phyloP scores from a whole-genome alignment of 78 protist genomes.

The Capsaspora owczarzaki region DNA sequence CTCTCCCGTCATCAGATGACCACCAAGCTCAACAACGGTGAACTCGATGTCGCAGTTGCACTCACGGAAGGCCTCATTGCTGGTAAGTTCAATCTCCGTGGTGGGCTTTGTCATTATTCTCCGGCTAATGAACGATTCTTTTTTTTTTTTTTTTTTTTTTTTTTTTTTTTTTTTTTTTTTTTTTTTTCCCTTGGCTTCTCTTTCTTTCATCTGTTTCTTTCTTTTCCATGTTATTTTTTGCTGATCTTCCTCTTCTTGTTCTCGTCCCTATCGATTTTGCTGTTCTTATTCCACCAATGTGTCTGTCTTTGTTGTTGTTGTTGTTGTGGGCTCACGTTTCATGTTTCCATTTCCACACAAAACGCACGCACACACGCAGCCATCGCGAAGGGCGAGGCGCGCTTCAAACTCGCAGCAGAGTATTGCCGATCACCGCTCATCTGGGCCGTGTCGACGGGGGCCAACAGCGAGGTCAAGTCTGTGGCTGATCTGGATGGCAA shows the following conservation, averaged over 20 bases:
- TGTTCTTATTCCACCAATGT: too few relatives aligned
- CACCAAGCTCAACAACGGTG: background rate
- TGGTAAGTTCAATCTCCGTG: background rate
- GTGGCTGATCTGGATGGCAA: background rate
- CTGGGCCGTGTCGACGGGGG: slow-evolving; percentile 1
- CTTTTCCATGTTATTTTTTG: too few relatives aligned
- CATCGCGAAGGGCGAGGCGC: background rate
- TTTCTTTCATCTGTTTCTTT: too few relatives aligned
- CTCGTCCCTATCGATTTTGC: too few relatives aligned
- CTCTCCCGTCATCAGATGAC: too few relatives aligned
- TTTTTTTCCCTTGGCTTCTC: too few relatives aligned
- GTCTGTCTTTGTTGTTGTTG: too few relatives aligned
- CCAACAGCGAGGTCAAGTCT: background rate
- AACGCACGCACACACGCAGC: too few relatives aligned
- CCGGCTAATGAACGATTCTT: background rate
- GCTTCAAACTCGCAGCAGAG: background rate
- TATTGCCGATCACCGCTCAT: background rate
- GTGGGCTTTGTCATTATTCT: background rate
- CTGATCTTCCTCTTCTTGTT: too few relatives aligned
- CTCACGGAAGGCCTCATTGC: slow-evolving; percentile 26
- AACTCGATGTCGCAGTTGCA: slow-evolving; percentile 1
- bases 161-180: background rate
- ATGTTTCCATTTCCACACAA: too few relatives aligned
- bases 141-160: background rate
- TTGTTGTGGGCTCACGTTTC: too few relatives aligned